Base-by-base conservation (phyloP, 257 asterid species). In the Avicennia marina region DNA sequence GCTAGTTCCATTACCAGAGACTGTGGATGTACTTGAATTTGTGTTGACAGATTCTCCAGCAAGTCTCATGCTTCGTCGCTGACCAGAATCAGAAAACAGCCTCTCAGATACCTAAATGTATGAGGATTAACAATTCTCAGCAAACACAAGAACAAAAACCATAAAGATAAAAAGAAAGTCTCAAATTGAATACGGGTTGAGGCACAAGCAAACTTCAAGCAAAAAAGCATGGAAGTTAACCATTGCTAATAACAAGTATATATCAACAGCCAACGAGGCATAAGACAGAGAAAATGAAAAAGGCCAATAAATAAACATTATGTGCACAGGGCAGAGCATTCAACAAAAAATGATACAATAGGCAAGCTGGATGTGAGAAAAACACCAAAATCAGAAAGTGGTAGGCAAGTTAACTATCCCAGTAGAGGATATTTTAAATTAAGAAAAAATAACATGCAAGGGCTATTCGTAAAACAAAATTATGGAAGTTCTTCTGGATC, bases 21-120 rank as follows among this genome's bases (percentile, higher is more conserved):
- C 75, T 32, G 49, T 20, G 36, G 90, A 65, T 55, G 72, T 63
- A 72, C 63, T 69, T 42, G 91, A 70, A 68, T 60, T 83, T 38
- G 78, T 24, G 71, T 64, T 78, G 64, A 78, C 66, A 24, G 91
- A 69, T 56, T 93, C 98, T 61, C 89, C 98, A 63, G 95, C 89
- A 56, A 89, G 89, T 67, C 97, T 85, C 73, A 81, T 76, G 84
- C 95, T 91, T 66, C 96, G 76, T 34, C 98, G 88, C 70, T 90
- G 93, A 46, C 87, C 88, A 41, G 97, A 93, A 74, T 93, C 98
- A 64, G 94, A 67, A 84, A 89, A 93, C 48, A 93, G 72, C 81
- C 95, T 86, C 77, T 90, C 98, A 50, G 98, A 89, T 67, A 89
- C 95, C 96, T 90, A 72, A 58, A 72, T 22, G 46, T 69, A 78